Base-by-base conservation (phyloP, 768 basidiomycete genomes). In the Podaxis sp. region DNA sequence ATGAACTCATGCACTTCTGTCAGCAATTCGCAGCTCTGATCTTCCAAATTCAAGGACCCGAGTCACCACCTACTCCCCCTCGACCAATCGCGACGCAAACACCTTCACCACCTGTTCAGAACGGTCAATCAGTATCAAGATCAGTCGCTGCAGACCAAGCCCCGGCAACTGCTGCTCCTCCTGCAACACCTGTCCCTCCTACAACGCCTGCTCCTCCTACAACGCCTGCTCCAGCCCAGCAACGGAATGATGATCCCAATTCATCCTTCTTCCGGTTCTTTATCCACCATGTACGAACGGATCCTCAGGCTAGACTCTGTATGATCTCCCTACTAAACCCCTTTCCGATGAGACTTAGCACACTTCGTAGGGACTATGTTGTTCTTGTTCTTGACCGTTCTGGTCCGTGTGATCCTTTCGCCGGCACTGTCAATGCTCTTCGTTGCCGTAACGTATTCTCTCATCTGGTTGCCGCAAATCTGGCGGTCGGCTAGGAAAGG, bases 401-500 rank as follows among this genome's bases (percentile, higher is more conserved):
- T 95, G 60, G 84, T 94, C 66, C 87, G 90, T 38, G 81, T 94
- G 54, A 86, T 93, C 57, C 68, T 91, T 68, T 85, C 86, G 22
- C 84, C 89, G 1, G 81, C 83, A 0, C 76, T 92, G 49, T 83
- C 88, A 7, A 78, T 91, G 67, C 66, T 88, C 17, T 86, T 90
- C 66, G 81, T 95, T 37, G 83, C 79, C 10, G 71, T 78, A 28
- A 82, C 92, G 60, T 94, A 96, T 73, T 89, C 88, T 5, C 81
- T 81, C 63, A 87, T 95, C 69, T 97, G 95, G 95, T 67, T 89
- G 4, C 88, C 92, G 3, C 95, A 96, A 74, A 93, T 97, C 53
- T 78, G 88, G 58, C 82, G 95, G 24, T 90, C 93, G 15, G 86
- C 82, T 15, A 82, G 83, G 22, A 83, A 91, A 24, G 90, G 88